Evolutionary conservation across 208 protist species (phyloP).

Genomic region (Endotrypanum monterogeii): DNA sequence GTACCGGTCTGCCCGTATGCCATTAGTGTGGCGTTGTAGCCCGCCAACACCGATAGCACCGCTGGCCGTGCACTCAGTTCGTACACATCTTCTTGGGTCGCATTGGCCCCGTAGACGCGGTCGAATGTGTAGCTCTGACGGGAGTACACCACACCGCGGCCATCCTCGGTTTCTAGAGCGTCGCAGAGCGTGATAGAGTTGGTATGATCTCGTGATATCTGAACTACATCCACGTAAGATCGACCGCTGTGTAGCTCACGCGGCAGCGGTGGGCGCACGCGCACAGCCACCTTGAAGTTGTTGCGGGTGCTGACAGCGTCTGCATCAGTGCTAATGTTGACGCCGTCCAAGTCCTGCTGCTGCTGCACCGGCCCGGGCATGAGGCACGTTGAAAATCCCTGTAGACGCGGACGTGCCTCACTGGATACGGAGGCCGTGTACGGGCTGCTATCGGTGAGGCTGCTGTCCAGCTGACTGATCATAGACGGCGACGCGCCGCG

Average conservation of each 20-base stretch:
- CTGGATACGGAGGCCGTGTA: constrained; percentile 21
- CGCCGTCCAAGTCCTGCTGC: constrained; percentile 33
- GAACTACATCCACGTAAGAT: constrained; percentile 69
- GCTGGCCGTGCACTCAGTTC: constrained; percentile 66
- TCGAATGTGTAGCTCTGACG: constrained; percentile 84
- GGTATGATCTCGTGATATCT: constrained; percentile 42
- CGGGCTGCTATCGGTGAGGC: constrained; percentile 19
- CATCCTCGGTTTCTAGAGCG: constrained; percentile 64
- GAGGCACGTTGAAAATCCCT: not conserved
- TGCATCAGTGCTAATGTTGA: constrained; percentile 26
- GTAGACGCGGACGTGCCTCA: not conserved
- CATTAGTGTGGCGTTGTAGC: constrained; percentile 87
- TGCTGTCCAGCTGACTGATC: constrained; percentile 18
- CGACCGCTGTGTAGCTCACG: constrained; percentile 75
- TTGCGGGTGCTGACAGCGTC: constrained; percentile 16
- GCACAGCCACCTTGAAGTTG: constrained; percentile 89
- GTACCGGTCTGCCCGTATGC: constrained; percentile 91
- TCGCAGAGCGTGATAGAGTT: constrained; percentile 76
- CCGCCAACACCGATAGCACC: constrained; percentile 73
- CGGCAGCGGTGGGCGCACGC: constrained; percentile 83
- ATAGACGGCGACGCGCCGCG: constrained; percentile 11
- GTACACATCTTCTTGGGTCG: constrained; percentile 77
- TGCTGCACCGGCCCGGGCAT: constrained; percentile 11
- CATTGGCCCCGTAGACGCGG: constrained; percentile 44
- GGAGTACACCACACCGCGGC: constrained; percentile 58